phyloP scores from a whole-genome alignment of 257 asterid genomes.

The Perilla frutescens region DNA sequence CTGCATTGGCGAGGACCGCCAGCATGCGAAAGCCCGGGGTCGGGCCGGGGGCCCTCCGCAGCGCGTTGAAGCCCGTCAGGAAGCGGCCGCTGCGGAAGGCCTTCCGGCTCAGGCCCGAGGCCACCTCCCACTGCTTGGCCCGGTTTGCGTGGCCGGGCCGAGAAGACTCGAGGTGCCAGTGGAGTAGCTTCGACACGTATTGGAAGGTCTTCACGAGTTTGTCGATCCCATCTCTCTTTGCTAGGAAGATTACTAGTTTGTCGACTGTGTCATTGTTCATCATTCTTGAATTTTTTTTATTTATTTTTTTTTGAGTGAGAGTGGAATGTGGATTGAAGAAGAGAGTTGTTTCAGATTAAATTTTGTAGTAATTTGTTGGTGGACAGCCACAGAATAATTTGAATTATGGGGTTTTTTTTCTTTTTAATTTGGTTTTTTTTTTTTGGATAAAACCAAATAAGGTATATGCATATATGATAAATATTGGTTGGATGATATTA shows the following conservation, averaged over 20 bases:
- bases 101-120: slow-evolving; percentile 89
- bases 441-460: slow-evolving; percentile 42
- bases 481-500: slow-evolving; percentile 51
- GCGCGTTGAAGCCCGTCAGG: slow-evolving; percentile 87
- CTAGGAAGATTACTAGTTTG: slow-evolving; percentile 80
- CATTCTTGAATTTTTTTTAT: slow-evolving; percentile 45
- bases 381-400: slow-evolving; percentile 41
- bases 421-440: background rate
- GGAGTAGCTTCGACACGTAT: slow-evolving; percentile 79
- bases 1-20: slow-evolving; percentile 75
- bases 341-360: background rate
- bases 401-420: slow-evolving; percentile 31
- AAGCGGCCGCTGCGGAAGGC: slow-evolving; percentile 89
- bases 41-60: slow-evolving; percentile 68
- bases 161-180: slow-evolving; percentile 62
- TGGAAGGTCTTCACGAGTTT: slow-evolving; percentile 93
- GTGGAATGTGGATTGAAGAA: background rate
- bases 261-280: slow-evolving; percentile 64
- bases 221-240: slow-evolving; percentile 94
- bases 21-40: slow-evolving; percentile 57
- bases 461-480: background rate
- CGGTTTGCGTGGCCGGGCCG: slow-evolving; percentile 60
- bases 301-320: background rate
- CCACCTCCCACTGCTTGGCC: slow-evolving; percentile 91
- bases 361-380: slow-evolving; percentile 29